A percentile compares a stretch with the other conserved stretches of the same genome.
phyloP scores from a whole-genome alignment of 805 yeast species.

The Barnettozyma salicaria region DNA sequence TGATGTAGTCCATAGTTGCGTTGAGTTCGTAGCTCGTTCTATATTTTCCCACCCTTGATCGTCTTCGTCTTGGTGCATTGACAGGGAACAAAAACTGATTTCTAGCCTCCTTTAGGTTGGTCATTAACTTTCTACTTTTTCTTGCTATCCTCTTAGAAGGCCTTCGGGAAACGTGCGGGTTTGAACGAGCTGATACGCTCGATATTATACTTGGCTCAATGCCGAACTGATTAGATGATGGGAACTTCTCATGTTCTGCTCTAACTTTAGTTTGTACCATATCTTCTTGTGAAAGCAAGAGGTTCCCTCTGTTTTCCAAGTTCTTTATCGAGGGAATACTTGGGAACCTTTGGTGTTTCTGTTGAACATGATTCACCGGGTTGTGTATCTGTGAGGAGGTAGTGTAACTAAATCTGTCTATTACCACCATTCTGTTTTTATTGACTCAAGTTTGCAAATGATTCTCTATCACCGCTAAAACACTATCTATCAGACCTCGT shows the following conservation, averaged over 20 bases:
- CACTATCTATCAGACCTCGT: too few relatives aligned
- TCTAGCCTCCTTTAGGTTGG: slow-evolving; percentile 17
- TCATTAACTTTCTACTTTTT: slow-evolving; percentile 20
- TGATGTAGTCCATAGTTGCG: slow-evolving; percentile 20
- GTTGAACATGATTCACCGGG: neutral
- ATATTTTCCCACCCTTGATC: slow-evolving; percentile 23
- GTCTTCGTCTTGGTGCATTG: slow-evolving; percentile 19
- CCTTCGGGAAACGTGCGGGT: slow-evolving; percentile 12
- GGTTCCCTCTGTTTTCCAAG: slow-evolving; percentile 9
- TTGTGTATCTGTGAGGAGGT: slow-evolving; percentile 2
- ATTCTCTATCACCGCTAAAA: too few relatives aligned
- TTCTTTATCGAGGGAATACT: slow-evolving; percentile 11
- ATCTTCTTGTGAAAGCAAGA: neutral
- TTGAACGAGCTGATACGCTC: slow-evolving; percentile 8
- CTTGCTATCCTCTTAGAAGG: slow-evolving; percentile 12
- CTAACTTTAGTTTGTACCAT: neutral
- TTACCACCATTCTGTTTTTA: slow-evolving; percentile 4
- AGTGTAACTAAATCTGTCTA: slow-evolving; percentile 1
- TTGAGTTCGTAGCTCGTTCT: slow-evolving; percentile 22
- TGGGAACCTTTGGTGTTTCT: slow-evolving; percentile 6
- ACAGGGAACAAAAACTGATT: slow-evolving; percentile 23
- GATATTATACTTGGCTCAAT: slow-evolving; percentile 20
- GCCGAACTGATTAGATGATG: slow-evolving; percentile 9
- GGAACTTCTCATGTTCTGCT: neutral
- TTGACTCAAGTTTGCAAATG: too few relatives aligned